phyloP scores from a whole-genome alignment of 495 filamentous ascomycete genomes.

The Penicillium longicatenatum region DNA sequence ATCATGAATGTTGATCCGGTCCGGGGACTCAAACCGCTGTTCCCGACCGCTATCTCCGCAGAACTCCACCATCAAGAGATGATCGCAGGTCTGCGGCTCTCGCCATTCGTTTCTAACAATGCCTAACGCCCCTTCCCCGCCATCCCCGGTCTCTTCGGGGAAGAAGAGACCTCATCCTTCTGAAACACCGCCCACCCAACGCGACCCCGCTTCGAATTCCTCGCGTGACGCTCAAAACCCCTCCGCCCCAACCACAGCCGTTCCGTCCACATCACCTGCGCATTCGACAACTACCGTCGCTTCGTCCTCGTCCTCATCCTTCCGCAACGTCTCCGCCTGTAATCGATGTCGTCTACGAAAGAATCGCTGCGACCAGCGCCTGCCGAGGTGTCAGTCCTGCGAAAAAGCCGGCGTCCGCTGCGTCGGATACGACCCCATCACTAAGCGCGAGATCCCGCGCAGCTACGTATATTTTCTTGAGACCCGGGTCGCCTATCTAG shows the following conservation, averaged over 20 bases:
- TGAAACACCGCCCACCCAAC: constrained; percentile 24
- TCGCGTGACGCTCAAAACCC: constrained; percentile 19
- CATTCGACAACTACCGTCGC: constrained; percentile 23
- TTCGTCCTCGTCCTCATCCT: constrained; percentile 55
- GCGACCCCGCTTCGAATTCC: constrained; percentile 19
- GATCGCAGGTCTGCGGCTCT: constrained; percentile 35
- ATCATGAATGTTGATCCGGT: constrained; percentile 40
- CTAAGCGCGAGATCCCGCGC: constrained; percentile 88
- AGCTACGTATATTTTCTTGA: constrained; percentile 97
- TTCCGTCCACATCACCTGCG: constrained; percentile 21
- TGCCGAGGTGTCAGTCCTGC: constrained; percentile 87
- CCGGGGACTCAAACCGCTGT: constrained; percentile 23
- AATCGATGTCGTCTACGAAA: constrained; percentile 91
- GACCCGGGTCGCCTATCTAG: constrained; percentile 78
- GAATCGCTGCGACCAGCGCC: constrained; percentile 89
- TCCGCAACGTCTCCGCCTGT: constrained; percentile 94
- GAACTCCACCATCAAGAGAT: constrained; percentile 37
- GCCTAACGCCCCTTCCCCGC: constrained; percentile 41
- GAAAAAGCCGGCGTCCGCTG: constrained; percentile 88
- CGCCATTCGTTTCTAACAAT: constrained; percentile 33
- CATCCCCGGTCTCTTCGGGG: constrained; percentile 39
- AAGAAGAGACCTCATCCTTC: constrained; percentile 47
- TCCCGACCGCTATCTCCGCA: constrained; percentile 32
- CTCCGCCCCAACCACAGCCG: constrained; percentile 16
- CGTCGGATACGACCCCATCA: constrained; percentile 94